A percentile compares a stretch with the other conserved stretches of the same genome.
phyloP scores from a whole-genome alignment of 2,329 filamentous ascomycete species.

The Aspergillus phoenicis region DNA sequence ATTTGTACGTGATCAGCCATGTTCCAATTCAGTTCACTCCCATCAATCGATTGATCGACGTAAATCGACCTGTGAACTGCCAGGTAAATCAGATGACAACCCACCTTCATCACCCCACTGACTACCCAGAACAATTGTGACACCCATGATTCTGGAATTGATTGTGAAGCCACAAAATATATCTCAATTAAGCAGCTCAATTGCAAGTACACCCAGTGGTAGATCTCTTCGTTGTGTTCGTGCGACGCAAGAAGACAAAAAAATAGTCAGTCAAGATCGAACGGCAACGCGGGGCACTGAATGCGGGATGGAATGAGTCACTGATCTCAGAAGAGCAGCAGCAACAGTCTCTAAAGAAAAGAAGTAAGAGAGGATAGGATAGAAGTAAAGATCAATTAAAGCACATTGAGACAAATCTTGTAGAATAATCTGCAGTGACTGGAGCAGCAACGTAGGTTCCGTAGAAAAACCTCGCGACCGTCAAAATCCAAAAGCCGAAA shows the following conservation, averaged over 20 bases:
- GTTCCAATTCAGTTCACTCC: constrained; percentile 6
- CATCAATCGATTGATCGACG: not conserved
- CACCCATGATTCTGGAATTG: constrained; percentile 29
- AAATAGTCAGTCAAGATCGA: not conserved
- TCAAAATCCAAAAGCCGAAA: constrained; percentile 33
- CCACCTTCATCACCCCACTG: constrained; percentile 54
- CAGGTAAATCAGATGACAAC: not conserved
- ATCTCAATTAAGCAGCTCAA: constrained; percentile 1
- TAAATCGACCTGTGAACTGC: too few species aligned
- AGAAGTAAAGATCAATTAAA: constrained; percentile 7
- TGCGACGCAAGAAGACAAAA: not conserved
- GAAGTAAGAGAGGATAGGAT: too few species aligned
- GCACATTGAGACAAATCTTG: constrained; percentile 3
- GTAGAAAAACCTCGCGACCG: constrained; percentile 27
- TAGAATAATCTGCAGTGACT: constrained; percentile 16
- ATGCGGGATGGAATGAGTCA: constrained; percentile 6
- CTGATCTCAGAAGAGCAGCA: not conserved
- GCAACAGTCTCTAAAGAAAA: too few species aligned
- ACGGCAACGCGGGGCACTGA: not conserved
- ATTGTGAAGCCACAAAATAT: constrained; percentile 1
- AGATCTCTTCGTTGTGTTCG: not conserved
- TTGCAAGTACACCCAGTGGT: not conserved
- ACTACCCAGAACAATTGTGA: constrained; percentile 50
- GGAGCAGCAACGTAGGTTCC: constrained; percentile 26
- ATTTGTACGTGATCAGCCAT: constrained; percentile 2